phyloP scores from a whole-genome alignment of 768 basidiomycete genomes.

The Amanita fuliginea region DNA sequence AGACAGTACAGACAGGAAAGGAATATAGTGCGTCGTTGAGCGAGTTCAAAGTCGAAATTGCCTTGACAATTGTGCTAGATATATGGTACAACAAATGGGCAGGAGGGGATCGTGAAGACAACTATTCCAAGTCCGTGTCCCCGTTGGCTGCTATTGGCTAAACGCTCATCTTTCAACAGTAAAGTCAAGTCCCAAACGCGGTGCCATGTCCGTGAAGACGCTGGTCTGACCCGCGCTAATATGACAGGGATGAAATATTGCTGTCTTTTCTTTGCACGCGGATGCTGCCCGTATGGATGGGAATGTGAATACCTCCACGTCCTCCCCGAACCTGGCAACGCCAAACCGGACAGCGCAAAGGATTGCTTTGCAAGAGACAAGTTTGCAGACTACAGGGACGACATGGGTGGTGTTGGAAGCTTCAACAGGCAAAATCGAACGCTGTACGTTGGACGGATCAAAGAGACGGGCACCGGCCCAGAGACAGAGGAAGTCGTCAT shows the following conservation, averaged over 20 bases:
- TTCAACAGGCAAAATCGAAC: constrained; percentile 93
- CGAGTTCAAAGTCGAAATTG: not conserved
- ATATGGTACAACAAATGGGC: constrained; percentile 99
- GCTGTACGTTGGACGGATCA: constrained; percentile 88
- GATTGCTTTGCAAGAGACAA: constrained; percentile 98
- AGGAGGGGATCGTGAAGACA: constrained; percentile 96
- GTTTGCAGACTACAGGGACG: constrained; percentile 94
- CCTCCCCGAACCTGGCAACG: constrained; percentile 59
- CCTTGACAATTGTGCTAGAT: constrained; percentile 33
- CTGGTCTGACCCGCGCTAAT: constrained; percentile 91
- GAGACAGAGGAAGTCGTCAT: constrained; percentile 90
- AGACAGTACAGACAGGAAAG: constrained; percentile 85
- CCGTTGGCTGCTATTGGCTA: not conserved
- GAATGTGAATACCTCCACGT: constrained; percentile 95
- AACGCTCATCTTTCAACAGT: constrained; percentile 27
- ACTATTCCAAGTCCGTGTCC: constrained; percentile 75
- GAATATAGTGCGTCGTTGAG: constrained; percentile 66
- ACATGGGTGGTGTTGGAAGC: constrained; percentile 99
- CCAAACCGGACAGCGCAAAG: constrained; percentile 83
- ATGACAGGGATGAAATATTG: constrained; percentile 86
- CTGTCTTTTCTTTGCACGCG: constrained; percentile 92
- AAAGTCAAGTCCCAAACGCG: constrained; percentile 93
- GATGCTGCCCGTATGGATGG: constrained; percentile 97
- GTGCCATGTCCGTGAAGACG: constrained; percentile 80
- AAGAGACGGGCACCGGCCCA: constrained; percentile 76